Percentiles rank a stretch among this genome's conserved stretches.
These are phyloP conservation scores for Talaromyces sp. DNA, from an alignment of 2,329 filamentous ascomycete species.

Conservation along the genomic window DNA sequence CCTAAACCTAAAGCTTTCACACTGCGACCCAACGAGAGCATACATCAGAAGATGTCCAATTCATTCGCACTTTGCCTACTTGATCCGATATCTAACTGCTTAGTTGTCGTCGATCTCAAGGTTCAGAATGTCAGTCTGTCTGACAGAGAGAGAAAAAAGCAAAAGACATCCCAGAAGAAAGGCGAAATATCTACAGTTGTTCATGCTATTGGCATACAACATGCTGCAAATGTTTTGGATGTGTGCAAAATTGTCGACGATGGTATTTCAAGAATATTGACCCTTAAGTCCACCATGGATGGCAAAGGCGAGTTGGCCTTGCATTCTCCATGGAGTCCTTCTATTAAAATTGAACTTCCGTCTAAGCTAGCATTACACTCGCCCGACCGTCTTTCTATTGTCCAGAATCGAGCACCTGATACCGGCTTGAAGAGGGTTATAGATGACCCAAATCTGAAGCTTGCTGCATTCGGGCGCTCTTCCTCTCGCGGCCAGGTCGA, in stretches of 20 bases:
- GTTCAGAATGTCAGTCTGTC: slow-evolving; percentile 44
- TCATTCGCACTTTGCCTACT: slow-evolving; percentile 60
- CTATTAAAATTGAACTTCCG: slow-evolving; percentile 65
- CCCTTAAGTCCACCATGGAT: slow-evolving; percentile 63
- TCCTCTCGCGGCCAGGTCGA: slow-evolving; percentile 62
- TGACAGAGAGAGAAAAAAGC: slow-evolving; percentile 28
- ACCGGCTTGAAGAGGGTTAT: slow-evolving; percentile 46
- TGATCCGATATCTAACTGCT: slow-evolving; percentile 63
- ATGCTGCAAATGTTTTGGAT: slow-evolving; percentile 67
- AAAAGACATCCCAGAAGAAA: slow-evolving; percentile 22
- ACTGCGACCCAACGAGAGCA: slow-evolving; percentile 49
- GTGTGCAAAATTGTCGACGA: slow-evolving; percentile 69
- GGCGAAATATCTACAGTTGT: slow-evolving; percentile 29
- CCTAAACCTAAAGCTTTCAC: slow-evolving; percentile 57
- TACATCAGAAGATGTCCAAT: slow-evolving; percentile 30
- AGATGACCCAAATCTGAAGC: slow-evolving; percentile 39
- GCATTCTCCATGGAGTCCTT: slow-evolving; percentile 71
- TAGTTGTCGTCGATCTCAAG: slow-evolving; percentile 65
- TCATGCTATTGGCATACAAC: slow-evolving; percentile 48
- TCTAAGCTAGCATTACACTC: slow-evolving; percentile 57
- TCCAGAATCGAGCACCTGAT: slow-evolving; percentile 52
- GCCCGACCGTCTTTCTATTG: slow-evolving; percentile 54
- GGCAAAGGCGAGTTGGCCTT: slow-evolving; percentile 66
- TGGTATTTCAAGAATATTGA: slow-evolving; percentile 64
- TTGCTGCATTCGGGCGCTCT: slow-evolving; percentile 57